Conservation (phyloP, 768 basidiomycete genomes). For the Lentinula boryana region DNA sequence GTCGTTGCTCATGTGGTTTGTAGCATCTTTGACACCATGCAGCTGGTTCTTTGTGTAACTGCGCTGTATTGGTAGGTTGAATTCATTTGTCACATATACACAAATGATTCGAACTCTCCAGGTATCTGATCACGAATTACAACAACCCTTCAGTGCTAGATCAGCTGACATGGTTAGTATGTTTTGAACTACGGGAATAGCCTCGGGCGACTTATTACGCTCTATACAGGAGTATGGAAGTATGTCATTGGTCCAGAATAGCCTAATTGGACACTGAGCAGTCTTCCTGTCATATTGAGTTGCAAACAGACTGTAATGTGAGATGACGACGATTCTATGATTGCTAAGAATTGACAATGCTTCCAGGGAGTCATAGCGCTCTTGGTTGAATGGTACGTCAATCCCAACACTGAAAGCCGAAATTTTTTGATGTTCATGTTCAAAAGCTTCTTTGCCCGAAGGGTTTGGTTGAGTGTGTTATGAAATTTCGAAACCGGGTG, state of each 20-base stretch:
- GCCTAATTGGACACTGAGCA: not conserved
- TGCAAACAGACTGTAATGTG: slow-evolving; percentile 49
- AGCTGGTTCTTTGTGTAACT: slow-evolving; percentile 37
- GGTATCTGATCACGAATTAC: slow-evolving; percentile 44
- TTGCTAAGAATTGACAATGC: not conserved
- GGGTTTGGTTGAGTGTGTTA: slow-evolving; percentile 40
- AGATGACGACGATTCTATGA: slow-evolving; percentile 6
- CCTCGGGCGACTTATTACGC: not conserved
- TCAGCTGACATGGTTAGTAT: slow-evolving; percentile 33
- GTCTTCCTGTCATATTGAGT: slow-evolving; percentile 19
- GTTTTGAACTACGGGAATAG: not conserved
- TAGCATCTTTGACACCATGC: slow-evolving; percentile 37
- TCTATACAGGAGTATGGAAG: slow-evolving; percentile 35
- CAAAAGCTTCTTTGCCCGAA: slow-evolving; percentile 45
- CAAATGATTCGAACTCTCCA: slow-evolving; percentile 10
- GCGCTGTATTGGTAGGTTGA: slow-evolving; percentile 39
- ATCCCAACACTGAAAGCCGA: not conserved
- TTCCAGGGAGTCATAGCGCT: slow-evolving; percentile 40
- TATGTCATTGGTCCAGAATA: slow-evolving; percentile 13
- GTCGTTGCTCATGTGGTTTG: not conserved
- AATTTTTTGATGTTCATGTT: not conserved
- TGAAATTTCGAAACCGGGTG: not conserved
- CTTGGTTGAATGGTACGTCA: slow-evolving; percentile 40
- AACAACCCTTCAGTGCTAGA: slow-evolving; percentile 27
- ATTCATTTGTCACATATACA: not conserved